Evolutionary conservation across 1,284 basidiomycete genomes (phyloP).

Genomic region (Cutaneotrichosporon dermatis): DNA sequence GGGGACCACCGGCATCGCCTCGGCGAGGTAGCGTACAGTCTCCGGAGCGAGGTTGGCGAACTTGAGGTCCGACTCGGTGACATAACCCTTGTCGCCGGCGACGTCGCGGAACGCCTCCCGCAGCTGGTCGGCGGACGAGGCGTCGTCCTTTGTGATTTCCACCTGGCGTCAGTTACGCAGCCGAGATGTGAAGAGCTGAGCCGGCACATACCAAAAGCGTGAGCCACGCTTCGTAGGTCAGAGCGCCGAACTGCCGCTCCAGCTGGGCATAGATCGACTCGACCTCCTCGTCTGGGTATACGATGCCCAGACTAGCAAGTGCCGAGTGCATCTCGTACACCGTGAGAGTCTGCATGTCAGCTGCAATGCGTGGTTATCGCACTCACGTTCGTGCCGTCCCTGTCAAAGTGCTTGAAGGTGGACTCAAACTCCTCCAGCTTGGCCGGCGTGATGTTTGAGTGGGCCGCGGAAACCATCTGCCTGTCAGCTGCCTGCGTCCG

Average conservation of each 20-base stretch:
- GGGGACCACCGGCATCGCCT: constrained; percentile 33
- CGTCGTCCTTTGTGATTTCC: constrained; percentile 86
- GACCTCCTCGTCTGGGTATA: constrained; percentile 87
- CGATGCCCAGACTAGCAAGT: constrained; percentile 87
- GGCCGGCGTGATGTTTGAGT: constrained; percentile 70
- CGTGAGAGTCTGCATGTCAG: constrained; percentile 58
- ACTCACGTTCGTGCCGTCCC: constrained; percentile 71
- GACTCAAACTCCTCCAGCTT: constrained; percentile 96
- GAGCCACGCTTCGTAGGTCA: constrained; percentile 92
- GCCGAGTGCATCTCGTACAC: constrained; percentile 86
- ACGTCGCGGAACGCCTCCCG: constrained; percentile 90
- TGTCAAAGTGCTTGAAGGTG: constrained; percentile 96
- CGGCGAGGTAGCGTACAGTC: constrained; percentile 74
- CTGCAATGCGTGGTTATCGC: neutral
- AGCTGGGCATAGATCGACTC: constrained; percentile 76
- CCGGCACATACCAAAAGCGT: constrained; percentile 63
- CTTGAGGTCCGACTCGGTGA: constrained; percentile 88
- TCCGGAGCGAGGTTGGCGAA: constrained; percentile 75
- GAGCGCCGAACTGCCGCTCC: constrained; percentile 76
- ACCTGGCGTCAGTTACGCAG: constrained; percentile 55
- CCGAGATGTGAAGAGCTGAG: constrained; percentile 42
- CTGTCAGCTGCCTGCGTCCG: neutral
- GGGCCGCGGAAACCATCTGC: constrained; percentile 71
- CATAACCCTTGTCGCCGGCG: constrained; percentile 77
- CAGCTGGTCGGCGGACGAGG: constrained; percentile 86